Percentiles rank a stretch among this genome's conserved stretches.
phyloP scores from a whole-genome alignment of 1,139 yeast species.

The Schizosaccharomyces versatilis region DNA sequence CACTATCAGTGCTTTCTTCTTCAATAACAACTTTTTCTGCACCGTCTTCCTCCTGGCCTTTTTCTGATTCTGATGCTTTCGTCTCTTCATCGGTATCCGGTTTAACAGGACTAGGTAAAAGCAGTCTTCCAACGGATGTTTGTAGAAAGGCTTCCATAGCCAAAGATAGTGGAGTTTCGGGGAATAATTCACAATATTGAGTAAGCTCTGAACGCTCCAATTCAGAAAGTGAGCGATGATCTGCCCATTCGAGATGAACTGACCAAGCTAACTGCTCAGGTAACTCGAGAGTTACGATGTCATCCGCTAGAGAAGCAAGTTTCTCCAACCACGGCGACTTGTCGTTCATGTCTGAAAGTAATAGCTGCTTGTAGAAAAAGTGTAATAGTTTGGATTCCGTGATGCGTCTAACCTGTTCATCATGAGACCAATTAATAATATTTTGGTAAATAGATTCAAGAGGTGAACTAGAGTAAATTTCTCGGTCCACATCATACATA shows the following conservation, averaged over 20 bases:
- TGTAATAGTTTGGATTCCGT: slow-evolving; percentile 39
- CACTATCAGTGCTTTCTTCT: not conserved
- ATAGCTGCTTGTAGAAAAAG: slow-evolving; percentile 34
- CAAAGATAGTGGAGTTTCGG: slow-evolving; percentile 39
- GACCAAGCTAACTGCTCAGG: slow-evolving; percentile 50
- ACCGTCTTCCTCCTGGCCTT: not conserved
- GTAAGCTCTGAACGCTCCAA: slow-evolving; percentile 29
- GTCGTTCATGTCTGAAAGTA: slow-evolving; percentile 23
- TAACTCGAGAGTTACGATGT: slow-evolving; percentile 47
- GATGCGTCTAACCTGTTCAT: slow-evolving; percentile 37
- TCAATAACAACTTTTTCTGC: not conserved
- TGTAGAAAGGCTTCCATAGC: slow-evolving; percentile 22
- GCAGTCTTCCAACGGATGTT: not conserved
- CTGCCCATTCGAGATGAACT: slow-evolving; percentile 54
- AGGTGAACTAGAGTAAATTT: slow-evolving; percentile 9
- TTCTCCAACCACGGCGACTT: slow-evolving; percentile 24
- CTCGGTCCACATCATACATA: slow-evolving; percentile 29
- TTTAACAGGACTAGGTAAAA: not conserved
- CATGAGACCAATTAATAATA: slow-evolving; percentile 37
- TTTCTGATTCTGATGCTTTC: not conserved
- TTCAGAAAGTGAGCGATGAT: slow-evolving; percentile 29
- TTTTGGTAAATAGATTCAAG: slow-evolving; percentile 17
- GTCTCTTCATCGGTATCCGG: not conserved
- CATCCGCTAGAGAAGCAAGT: slow-evolving; percentile 39
- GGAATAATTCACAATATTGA: slow-evolving; percentile 35